Evolutionary conservation across 129 eudicot genomes (phyloP).

Genomic region (Pseudognaphalium luteoalbum): DNA sequence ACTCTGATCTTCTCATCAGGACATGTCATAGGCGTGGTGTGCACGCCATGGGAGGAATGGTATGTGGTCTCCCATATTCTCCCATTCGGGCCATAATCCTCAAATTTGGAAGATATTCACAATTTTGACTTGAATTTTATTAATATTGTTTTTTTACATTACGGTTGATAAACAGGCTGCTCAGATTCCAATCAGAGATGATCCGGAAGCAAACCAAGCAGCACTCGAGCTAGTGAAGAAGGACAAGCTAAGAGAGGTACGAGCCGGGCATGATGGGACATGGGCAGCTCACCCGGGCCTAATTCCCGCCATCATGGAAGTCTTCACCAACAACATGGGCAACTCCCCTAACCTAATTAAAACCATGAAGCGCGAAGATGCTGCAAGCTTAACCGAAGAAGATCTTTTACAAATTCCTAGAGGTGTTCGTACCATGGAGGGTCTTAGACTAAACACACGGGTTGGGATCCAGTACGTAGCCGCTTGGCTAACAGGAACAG

Average conservation of each 20-base stretch:
- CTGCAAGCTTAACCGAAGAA: conserved; percentile 56
- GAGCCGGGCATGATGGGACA: conserved; percentile 92
- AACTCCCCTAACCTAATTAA: conserved; percentile 60
- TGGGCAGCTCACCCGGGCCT: conserved; percentile 99
- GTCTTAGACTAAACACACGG: conserved; percentile 83
- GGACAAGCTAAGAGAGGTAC: conserved; percentile 83
- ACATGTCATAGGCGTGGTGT: conserved; percentile 94
- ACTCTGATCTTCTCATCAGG: conserved; percentile 86
- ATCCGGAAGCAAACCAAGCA: conserved; percentile 71
- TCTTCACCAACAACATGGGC: conserved; percentile 70
- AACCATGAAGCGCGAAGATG: conserved; percentile 61
- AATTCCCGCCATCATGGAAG: conserved; percentile 80
- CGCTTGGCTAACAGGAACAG: conserved; percentile 90
- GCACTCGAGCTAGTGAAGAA: conserved; percentile 78
- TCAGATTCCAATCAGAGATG: conserved; percentile 83
- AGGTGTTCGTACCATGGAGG: conserved; percentile 86
- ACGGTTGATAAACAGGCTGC: conserved; percentile 63
- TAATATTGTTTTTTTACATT: neutral
- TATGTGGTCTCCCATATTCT: conserved; percentile 20
- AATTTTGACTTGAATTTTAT: no score
- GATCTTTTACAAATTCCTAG: conserved; percentile 75
- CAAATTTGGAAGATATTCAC: neutral
- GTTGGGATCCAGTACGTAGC: conserved; percentile 92
- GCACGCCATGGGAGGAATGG: conserved; percentile 99
- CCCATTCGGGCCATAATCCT: neutral